Percentiles rank a stretch among this genome's conserved stretches.
Conservation (phyloP, 202 grass and related monocot genomes). For the Cymbopogon flexuosus region DNA sequence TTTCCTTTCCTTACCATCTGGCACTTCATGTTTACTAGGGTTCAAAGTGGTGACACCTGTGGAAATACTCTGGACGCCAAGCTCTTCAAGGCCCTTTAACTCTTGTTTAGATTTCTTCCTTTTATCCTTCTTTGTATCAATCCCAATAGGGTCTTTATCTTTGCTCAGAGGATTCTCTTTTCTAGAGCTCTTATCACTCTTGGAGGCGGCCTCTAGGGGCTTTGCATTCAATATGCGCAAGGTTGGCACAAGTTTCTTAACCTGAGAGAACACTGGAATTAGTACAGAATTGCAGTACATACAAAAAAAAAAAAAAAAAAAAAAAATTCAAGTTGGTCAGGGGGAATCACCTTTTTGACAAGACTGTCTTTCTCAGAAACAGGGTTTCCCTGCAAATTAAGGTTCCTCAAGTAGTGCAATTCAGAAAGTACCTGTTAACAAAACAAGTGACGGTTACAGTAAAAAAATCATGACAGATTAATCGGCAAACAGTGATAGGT, state of each 20-base stretch:
- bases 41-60: not conserved
- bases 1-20: slow-evolving; percentile 34
- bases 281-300: not conserved
- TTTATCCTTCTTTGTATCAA: slow-evolving; percentile 26
- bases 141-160: slow-evolving; percentile 6
- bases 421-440: slow-evolving; percentile 57
- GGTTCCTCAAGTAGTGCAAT: slow-evolving; percentile 72
- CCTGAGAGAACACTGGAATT: slow-evolving; percentile 33
- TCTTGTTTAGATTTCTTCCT: slow-evolving; percentile 35
- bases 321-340: not conserved
- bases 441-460: slow-evolving; percentile 21
- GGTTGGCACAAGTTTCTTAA: slow-evolving; percentile 62
- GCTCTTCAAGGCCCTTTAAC: slow-evolving; percentile 3
- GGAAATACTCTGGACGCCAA: slow-evolving; percentile 3
- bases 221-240: slow-evolving; percentile 80
- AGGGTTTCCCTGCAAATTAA: slow-evolving; percentile 91
- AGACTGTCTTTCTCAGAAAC: slow-evolving; percentile 62
- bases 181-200: slow-evolving; percentile 31
- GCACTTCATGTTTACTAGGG: slow-evolving; percentile 1
- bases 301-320: not conserved
- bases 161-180: slow-evolving; percentile 30
- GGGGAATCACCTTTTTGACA: slow-evolving; percentile 52
- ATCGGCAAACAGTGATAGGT: slow-evolving; percentile 6
- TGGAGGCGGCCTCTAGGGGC: slow-evolving; percentile 50
- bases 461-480: slow-evolving; percentile 23